A percentile compares a stretch with the other conserved stretches of the same genome.
phyloP scores from a whole-genome alignment of 495 filamentous ascomycete genomes.

The Penicillium chermesinum region DNA sequence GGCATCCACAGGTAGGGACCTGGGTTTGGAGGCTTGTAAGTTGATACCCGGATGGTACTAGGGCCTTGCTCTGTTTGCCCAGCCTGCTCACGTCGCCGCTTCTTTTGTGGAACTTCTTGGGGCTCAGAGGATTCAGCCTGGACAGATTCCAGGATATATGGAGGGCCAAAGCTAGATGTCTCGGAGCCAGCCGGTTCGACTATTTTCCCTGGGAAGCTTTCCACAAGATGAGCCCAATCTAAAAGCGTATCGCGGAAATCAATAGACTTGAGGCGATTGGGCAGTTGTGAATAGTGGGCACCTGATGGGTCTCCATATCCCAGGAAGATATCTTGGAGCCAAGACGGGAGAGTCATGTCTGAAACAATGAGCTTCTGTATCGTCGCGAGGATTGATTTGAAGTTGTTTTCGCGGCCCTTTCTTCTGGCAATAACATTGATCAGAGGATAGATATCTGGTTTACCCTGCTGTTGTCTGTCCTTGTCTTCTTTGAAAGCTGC shows the following conservation, averaged over 20 bases:
- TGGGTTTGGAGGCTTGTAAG: conserved; percentile 84
- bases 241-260: conserved; percentile 94
- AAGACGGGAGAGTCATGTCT: conserved; percentile 79
- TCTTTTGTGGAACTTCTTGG: conserved; percentile 61
- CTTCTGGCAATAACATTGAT: conserved; percentile 86
- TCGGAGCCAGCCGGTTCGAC: conserved; percentile 70
- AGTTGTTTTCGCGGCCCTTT: conserved; percentile 91
- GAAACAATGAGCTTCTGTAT: conserved; percentile 82
- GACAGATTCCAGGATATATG: conserved; percentile 71
- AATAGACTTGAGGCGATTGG: conserved; percentile 69
- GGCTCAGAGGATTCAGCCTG: conserved; percentile 42
- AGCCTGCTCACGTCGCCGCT: conserved; percentile 69
- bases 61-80: conserved; percentile 56
- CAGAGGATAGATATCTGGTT: conserved; percentile 71
- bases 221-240: conserved; percentile 89
- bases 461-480: conserved; percentile 56
- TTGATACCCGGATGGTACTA: conserved; percentile 73
- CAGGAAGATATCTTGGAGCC: conserved; percentile 95
- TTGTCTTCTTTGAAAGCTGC: conserved; percentile 74
- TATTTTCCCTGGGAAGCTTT: conserved; percentile 77
- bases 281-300: conserved; percentile 77
- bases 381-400: conserved; percentile 87
- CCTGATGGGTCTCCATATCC: conserved; percentile 90
- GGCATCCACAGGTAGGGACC: conserved; percentile 86
- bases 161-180: conserved; percentile 72